Base-by-base conservation (phyloP, 768 basidiomycete genomes). In the Psilocybe azurescens region DNA sequence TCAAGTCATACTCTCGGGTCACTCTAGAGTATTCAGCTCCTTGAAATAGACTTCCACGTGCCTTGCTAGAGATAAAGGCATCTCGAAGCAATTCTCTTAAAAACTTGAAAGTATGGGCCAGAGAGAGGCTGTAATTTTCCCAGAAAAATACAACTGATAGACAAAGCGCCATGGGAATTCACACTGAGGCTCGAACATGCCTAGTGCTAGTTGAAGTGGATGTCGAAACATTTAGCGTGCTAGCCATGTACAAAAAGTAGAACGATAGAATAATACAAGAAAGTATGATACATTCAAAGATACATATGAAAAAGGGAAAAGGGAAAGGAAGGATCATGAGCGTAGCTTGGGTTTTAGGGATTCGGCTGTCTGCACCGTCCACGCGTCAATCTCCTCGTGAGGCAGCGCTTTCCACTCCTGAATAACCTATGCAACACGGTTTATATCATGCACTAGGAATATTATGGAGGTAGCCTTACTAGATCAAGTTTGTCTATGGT, bases 381-480 rank as follows among this genome's bases (percentile, higher is more conserved):
- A 70, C 69, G 77, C 74, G 50, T 83, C 81, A n/a, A 92, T 84
- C 29, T 89, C 85, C n/a, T 90, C 87, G 54, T 81, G 77, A 1
- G 88, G 86, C 7, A 90, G 68, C 29, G 81, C 75, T 58, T 74
- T 72, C 86, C 88, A 91, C 56, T 77, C 78, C 10, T 77, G 73
- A 54, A 78, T 79, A 1, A 81, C 75, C 88, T 87, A 60, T 7
- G 32, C 33, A 24, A 3, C 18, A 38, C 20, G 38, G 30, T 32
- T 24, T 24, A 24, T 39, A 38, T 16, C 30, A 18, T 44, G 20
- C 16, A 16, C 7, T 36, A 36, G 33, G 1, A 14, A 10, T 44
- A 13, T 13, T 11, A 16, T 44, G 6, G 14, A 44, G 14, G 14
- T n/a, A 30, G 33, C 51, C 81, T 32, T 59, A 89, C 91, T 60